These are phyloP conservation scores for Suhomyces coccinellae DNA, from an alignment of 1,139 yeast genomes.

Conservation along the genomic window DNA sequence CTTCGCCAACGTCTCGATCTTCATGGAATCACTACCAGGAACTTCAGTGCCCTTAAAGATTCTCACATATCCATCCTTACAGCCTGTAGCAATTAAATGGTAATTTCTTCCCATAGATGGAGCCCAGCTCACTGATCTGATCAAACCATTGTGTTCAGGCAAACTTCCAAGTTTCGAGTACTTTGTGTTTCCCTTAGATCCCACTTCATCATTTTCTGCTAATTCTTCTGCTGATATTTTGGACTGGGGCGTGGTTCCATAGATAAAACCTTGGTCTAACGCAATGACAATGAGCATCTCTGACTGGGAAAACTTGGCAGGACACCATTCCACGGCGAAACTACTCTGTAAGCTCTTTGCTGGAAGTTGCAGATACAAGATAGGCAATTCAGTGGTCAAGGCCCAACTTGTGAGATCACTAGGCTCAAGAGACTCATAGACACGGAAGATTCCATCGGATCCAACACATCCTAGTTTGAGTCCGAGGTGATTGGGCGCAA, in stretches of 20 bases:
- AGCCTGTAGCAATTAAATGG: conserved; percentile 90
- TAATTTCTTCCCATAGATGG: conserved; percentile 92
- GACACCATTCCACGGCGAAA: conserved; percentile 91
- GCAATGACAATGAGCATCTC: conserved; percentile 87
- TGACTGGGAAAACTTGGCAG: conserved; percentile 69
- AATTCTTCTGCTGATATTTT: conserved; percentile 30
- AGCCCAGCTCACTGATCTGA: conserved; percentile 94
- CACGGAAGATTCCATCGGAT: conserved; percentile 81
- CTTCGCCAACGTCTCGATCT: conserved; percentile 40
- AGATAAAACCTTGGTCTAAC: conserved; percentile 81
- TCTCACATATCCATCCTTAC: conserved; percentile 90
- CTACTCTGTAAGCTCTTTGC: conserved; percentile 84
- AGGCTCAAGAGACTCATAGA: conserved; percentile 89
- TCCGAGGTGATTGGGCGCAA: conserved; percentile 87
- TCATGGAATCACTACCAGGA: conserved; percentile 31
- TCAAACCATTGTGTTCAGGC: conserved; percentile 84
- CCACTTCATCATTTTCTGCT: conserved; percentile 27
- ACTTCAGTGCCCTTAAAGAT: conserved; percentile 68
- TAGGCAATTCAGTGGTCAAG: conserved; percentile 66
- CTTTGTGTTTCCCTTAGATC: conserved; percentile 21
- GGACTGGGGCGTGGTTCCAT: conserved; percentile 42
- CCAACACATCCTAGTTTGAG: conserved; percentile 85
- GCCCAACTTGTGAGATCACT: conserved; percentile 83
- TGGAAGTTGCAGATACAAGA: conserved; percentile 62
- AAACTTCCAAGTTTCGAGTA: conserved; percentile 40